Base-by-base conservation (phyloP, 768 basidiomycete genomes). In the Clathrus columnatus region DNA sequence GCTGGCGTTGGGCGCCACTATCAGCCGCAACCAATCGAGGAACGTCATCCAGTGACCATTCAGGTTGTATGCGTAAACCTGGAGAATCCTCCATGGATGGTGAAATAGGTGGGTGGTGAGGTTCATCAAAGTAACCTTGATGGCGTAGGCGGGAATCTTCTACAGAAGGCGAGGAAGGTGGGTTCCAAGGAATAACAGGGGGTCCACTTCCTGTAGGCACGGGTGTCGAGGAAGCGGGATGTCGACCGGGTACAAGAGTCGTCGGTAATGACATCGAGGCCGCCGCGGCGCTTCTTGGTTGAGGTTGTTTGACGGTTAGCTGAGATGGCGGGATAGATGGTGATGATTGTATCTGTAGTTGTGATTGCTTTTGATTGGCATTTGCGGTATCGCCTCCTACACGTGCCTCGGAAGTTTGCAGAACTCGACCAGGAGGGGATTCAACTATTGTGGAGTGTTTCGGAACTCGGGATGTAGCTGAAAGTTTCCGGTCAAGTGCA, bases 371-470 rank as follows among this genome's bases (percentile, higher is more conserved):
- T 36, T 42, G 48, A 44, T 17, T 51, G 24, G 26, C 30, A 36
- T 51, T 51, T 2, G 43, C 44, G 10, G 47, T 24, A 23, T 28
- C 46, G 24, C 27, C 44, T 41, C 26, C n/a, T 21, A 17, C 48
- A 26, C 26, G 27, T 28, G 70, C 69, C 54, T 89, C 84, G 0
- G 82, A 81, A 17, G 86, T 78, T 62, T 90, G 85, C 5, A 87
- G 92, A 57, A 82, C 84, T 66, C 85, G 82, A 42, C 93, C 94
- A 10, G 91, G 79, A 42, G 96, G 96, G 62, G 89, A 91, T 69
- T 99, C 95, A 48, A 99, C 85, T 42, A 99, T 84, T 7, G 91
- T 98, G 23, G 95, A 96, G 32, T 93, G 85, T 69, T 91, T 93
- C 5, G 95, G 91, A 55, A 95, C 66, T 46, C 87, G 82, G 24